Conservation (phyloP, 2,329 filamentous ascomycete genomes). For the Aspergillus ruber region DNA sequence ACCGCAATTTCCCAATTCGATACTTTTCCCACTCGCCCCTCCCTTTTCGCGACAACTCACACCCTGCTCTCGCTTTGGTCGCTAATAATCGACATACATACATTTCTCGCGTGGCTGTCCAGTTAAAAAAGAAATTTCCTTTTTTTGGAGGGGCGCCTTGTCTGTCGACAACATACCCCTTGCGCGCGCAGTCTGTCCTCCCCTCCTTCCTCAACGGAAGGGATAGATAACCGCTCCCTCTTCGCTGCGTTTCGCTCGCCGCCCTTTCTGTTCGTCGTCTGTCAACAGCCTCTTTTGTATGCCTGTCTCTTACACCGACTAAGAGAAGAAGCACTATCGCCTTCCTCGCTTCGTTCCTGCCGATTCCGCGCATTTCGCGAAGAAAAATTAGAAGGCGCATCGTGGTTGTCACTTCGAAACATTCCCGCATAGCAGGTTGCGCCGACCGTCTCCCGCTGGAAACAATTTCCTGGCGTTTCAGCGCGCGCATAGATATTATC, state of each 20-base stretch:
- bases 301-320: background rate
- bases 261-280: background rate
- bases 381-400: constrained; percentile 16
- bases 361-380: constrained; percentile 18
- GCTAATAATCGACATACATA: background rate
- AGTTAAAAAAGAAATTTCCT: background rate
- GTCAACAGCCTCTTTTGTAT: background rate
- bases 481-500: background rate
- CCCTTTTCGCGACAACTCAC: constrained; percentile 9
- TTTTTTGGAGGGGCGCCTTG: constrained; percentile 7
- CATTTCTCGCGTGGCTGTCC: constrained; percentile 18
- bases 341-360: constrained; percentile 12
- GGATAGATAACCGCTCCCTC: background rate
- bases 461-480: background rate
- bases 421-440: constrained; percentile 13
- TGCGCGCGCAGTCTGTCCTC: constrained; percentile 12
- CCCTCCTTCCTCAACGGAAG: background rate
- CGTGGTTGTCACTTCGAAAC: constrained; percentile 23
- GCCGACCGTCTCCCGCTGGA: background rate
- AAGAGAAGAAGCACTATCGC: constrained; percentile 3
- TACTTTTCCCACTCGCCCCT: constrained; percentile 6
- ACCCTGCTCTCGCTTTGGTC: constrained; percentile 8
- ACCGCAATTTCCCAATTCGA: constrained; percentile 18
- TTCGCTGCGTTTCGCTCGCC: background rate
- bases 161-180: constrained; percentile 11